phyloP scores from a whole-genome alignment of 305 asterid genomes.

The Salvia sclarea region DNA sequence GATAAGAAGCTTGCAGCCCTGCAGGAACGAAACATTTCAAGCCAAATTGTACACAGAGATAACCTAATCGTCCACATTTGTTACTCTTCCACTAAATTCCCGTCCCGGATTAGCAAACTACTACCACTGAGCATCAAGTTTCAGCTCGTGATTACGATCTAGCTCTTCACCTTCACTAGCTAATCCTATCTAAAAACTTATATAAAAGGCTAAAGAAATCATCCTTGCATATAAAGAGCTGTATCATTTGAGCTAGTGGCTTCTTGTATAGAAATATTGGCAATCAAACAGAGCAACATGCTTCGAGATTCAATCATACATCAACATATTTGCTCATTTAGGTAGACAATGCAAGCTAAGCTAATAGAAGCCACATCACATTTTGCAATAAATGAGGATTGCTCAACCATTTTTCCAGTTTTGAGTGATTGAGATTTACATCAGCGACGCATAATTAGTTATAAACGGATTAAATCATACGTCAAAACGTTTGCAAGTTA shows the following conservation, averaged over 20 bases:
- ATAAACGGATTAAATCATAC: constrained; percentile 6
- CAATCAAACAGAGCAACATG: neutral
- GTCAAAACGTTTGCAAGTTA: no score
- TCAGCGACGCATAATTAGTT: neutral
- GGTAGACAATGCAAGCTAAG: neutral
- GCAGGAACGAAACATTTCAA: neutral
- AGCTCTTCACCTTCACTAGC: neutral
- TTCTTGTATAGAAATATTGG: neutral
- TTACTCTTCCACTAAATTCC: neutral
- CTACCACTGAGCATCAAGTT: constrained; percentile 1
- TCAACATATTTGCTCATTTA: neutral
- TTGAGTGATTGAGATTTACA: neutral
- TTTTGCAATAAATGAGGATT: neutral
- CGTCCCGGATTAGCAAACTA: constrained; percentile 3
- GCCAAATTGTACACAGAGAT: neutral
- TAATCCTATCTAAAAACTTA: neutral
- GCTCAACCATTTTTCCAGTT: neutral
- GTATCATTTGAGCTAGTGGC: neutral
- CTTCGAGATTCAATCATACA: constrained; percentile 2
- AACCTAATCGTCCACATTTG: neutral
- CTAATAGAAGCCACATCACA: neutral
- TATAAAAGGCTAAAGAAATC: neutral
- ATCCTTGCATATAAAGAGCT: constrained; percentile 9
- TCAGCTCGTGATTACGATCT: constrained; percentile 2
- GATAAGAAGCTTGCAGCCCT: neutral